Evolutionary conservation across 805 yeast species (phyloP).

Genomic region (Nakazawaea holstii): DNA sequence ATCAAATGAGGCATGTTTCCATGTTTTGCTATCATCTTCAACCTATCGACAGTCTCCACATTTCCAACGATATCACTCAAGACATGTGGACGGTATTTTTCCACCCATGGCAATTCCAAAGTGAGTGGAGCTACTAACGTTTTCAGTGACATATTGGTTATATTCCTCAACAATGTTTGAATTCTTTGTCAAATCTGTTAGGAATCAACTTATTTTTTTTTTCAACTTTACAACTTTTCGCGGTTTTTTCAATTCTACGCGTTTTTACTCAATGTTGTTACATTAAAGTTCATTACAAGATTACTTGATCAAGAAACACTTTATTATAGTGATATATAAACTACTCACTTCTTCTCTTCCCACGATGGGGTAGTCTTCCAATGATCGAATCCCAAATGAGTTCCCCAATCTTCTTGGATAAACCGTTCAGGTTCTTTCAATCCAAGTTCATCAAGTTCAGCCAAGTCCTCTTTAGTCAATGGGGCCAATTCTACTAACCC

Average conservation of each 20-base stretch:
- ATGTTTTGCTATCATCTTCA: conserved; percentile 78
- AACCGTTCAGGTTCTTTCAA: conserved; percentile 26
- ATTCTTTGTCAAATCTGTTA: neutral
- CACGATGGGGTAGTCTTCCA: conserved; percentile 18
- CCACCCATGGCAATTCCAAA: conserved; percentile 54
- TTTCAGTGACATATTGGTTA: neutral
- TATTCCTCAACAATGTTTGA: neutral
- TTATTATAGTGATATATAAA: neutral
- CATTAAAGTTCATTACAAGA: neutral
- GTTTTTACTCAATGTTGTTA: neutral
- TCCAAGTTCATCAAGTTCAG: conserved; percentile 24
- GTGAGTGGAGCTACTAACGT: conserved; percentile 10
- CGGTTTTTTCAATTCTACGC: neutral
- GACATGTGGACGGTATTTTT: conserved; percentile 81
- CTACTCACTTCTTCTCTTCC: conserved; percentile 2
- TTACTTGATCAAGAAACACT: neutral
- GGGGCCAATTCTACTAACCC: conserved; percentile 29
- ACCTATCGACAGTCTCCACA: conserved; percentile 79
- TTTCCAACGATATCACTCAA: conserved; percentile 91
- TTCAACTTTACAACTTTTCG: neutral
- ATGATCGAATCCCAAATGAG: conserved; percentile 26
- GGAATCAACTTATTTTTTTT: neutral
- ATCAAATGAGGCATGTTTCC: conserved; percentile 98
- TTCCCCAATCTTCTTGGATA: conserved; percentile 24
- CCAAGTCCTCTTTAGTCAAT: conserved; percentile 32